phyloP scores from a whole-genome alignment of 2,329 filamentous ascomycete genomes.

The Penicillium sp. region DNA sequence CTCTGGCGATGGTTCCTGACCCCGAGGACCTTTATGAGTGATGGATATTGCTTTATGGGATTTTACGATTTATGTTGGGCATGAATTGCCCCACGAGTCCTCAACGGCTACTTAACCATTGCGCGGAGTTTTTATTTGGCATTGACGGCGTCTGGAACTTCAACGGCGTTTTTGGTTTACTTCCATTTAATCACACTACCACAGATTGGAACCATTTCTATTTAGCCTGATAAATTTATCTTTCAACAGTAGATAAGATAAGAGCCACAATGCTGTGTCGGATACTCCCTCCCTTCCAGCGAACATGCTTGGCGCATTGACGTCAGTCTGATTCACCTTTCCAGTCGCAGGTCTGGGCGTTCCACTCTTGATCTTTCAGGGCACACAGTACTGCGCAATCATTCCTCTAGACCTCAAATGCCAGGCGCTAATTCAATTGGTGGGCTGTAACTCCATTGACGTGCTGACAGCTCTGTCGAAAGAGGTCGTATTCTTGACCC shows the following conservation, averaged over 20 bases:
- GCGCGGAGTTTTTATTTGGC: conserved; percentile 12
- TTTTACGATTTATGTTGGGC: background rate
- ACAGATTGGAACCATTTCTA: conserved; percentile 1
- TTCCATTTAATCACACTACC: background rate
- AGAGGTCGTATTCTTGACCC: background rate
- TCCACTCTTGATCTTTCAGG: background rate
- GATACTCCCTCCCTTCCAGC: background rate
- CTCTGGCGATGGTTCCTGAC: conserved; percentile 40
- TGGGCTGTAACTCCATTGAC: background rate
- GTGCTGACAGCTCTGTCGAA: background rate
- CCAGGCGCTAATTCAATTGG: background rate
- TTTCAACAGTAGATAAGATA: background rate
- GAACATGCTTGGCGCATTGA: conserved; percentile 1
- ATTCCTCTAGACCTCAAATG: no score
- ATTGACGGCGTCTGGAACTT: conserved; percentile 9
- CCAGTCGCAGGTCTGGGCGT: background rate
- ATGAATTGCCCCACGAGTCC: background rate
- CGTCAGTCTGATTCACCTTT: conserved; percentile 9
- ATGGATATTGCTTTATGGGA: background rate
- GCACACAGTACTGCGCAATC: background rate
- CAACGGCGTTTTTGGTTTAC: background rate
- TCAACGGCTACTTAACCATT: conserved; percentile 5
- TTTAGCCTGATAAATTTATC: background rate
- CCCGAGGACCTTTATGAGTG: conserved; percentile 39
- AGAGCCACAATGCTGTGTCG: background rate